Evolutionary conservation across 2,329 filamentous ascomycete genomes (phyloP).

Genomic region (Cercospora canescens): DNA sequence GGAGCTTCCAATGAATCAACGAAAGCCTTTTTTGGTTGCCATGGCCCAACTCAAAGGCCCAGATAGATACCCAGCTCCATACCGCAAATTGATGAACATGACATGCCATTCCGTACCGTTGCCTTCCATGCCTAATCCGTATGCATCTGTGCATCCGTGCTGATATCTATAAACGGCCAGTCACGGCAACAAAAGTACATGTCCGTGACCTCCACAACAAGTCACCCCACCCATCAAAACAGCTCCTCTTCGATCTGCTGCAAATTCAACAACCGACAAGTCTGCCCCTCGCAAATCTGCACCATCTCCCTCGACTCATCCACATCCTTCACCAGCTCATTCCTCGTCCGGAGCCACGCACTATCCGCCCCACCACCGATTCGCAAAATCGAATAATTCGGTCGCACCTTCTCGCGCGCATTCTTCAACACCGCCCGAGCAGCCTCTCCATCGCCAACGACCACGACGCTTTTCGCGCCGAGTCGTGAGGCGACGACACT

Average conservation of each 20-base stretch:
- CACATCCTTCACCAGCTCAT: conserved; percentile 47
- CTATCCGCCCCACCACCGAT: conserved; percentile 39
- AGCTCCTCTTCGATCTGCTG: conserved; percentile 30
- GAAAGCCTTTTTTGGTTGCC: neutral
- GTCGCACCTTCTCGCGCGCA: conserved; percentile 41
- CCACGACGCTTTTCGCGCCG: conserved; percentile 63
- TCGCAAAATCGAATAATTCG: conserved; percentile 40
- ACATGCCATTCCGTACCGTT: neutral
- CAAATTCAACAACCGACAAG: conserved; percentile 33
- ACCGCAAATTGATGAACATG: neutral
- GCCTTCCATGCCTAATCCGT: neutral
- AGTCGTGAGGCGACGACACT: conserved; percentile 73
- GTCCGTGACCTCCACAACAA: neutral
- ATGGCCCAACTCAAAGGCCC: neutral
- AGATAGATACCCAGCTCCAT: neutral
- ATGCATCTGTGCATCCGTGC: conserved; percentile 11
- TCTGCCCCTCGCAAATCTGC: conserved; percentile 48
- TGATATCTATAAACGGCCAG: neutral
- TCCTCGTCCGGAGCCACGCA: conserved; percentile 54
- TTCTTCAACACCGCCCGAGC: conserved; percentile 44
- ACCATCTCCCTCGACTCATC: conserved; percentile 44
- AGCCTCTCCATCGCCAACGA: conserved; percentile 50
- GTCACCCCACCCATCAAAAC: conserved; percentile 18
- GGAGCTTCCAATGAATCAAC: no score
- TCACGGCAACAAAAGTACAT: neutral